Evolutionary conservation across 202 grass and related monocot species (phyloP).

Genomic region (Setaria italica): DNA sequence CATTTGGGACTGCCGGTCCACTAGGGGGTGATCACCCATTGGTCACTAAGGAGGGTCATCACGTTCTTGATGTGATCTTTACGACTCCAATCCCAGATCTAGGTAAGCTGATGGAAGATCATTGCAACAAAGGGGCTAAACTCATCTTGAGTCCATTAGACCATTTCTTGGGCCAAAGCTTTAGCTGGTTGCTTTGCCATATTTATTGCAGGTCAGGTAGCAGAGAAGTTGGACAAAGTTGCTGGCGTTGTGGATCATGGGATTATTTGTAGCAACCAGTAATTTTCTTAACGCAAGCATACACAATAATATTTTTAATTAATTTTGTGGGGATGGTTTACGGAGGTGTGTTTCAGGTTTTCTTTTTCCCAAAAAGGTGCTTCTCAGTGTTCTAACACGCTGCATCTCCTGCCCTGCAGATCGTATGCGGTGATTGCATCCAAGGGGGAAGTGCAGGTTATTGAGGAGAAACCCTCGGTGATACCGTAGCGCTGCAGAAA

Average conservation of each 20-base stretch:
- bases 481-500: conserved; percentile 38
- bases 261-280: conserved; percentile 69
- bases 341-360: no score
- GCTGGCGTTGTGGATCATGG: conserved; percentile 82
- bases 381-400: neutral
- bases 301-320: neutral
- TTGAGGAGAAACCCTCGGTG: conserved; percentile 63
- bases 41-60: conserved; percentile 79
- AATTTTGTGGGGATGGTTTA: no score
- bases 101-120: conserved; percentile 47
- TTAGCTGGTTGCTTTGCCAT: conserved; percentile 26
- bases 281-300: conserved; percentile 33
- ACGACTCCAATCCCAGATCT: conserved; percentile 77
- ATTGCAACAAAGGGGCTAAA: neutral
- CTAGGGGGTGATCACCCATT: conserved; percentile 80
- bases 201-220: conserved; percentile 64
- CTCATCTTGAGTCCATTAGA: neutral
- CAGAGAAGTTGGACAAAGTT: conserved; percentile 71
- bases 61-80: conserved; percentile 89
- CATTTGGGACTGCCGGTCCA: conserved; percentile 69
- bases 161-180: neutral
- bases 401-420: conserved; percentile 46
- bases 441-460: conserved; percentile 66
- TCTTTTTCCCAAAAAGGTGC: no score
- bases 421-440: conserved; percentile 66